A percentile compares a stretch with the other conserved stretches of the same genome.
Evolutionary conservation across 306 rosid genomes (phyloP).

Genomic region (Dalbergia cochinchinensis): DNA sequence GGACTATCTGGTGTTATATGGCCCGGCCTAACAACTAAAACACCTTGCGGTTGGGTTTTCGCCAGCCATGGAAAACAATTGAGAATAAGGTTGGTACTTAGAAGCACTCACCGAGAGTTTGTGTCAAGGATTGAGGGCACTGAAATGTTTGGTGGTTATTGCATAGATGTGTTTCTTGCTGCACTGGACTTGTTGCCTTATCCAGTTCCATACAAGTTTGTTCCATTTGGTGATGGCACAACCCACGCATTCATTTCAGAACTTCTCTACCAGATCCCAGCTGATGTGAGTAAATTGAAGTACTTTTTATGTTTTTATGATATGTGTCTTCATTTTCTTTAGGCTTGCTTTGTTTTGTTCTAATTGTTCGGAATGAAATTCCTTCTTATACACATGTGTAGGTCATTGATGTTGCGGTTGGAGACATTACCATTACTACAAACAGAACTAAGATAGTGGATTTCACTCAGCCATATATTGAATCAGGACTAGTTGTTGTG

Average conservation of each 20-base stretch:
- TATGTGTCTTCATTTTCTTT: too few relatives aligned
- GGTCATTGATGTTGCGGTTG: slow-evolving; percentile 76
- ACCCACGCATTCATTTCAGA: slow-evolving; percentile 59
- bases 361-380: not conserved
- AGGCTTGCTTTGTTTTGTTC: too few relatives aligned
- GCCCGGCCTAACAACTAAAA: slow-evolving; percentile 73
- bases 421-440: slow-evolving; percentile 80
- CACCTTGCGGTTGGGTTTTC: slow-evolving; percentile 85
- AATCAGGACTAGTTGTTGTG: slow-evolving; percentile 82
- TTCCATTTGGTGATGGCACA: slow-evolving; percentile 73
- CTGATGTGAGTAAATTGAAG: slow-evolving; percentile 60
- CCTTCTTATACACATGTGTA: slow-evolving; percentile 27
- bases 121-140: slow-evolving; percentile 56
- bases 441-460: slow-evolving; percentile 78
- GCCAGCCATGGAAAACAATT: slow-evolving; percentile 68
- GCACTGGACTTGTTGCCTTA: slow-evolving; percentile 72
- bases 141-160: slow-evolving; percentile 70
- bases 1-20: slow-evolving; percentile 57
- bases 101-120: slow-evolving; percentile 64
- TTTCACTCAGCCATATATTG: slow-evolving; percentile 83
- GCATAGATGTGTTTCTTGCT: slow-evolving; percentile 79
- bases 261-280: slow-evolving; percentile 62
- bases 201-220: slow-evolving; percentile 62
- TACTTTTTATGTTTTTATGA: too few relatives aligned
- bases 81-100: slow-evolving; percentile 70